Evolutionary conservation across 2,329 filamentous ascomycete species (phyloP), one percentile per base, ranked within the genome.

Genomic region (Malbranchea zuffiana): DNA sequence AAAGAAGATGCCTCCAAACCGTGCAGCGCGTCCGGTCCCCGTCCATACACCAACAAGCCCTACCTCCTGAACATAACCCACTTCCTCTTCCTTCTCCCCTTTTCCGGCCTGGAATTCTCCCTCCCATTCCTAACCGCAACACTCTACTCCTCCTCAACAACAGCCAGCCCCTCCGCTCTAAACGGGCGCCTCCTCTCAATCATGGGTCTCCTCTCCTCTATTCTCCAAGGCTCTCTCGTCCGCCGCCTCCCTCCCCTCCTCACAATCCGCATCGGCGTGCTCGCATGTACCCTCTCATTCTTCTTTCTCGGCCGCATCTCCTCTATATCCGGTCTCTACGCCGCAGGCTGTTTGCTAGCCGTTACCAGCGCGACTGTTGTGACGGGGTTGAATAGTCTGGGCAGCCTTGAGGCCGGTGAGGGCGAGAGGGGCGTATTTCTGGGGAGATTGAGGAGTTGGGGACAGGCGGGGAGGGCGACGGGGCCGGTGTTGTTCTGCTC

Each of bases 91-190:
- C 77, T 98, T 42, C 76, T 98, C 8, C 94, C 94, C 62, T 98
- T 98, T 63, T 94, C 85, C 2, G 90, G 90, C 43, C 88, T 98
- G 81, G 90, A 98, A 57, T 96, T 94, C 60, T 94, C 86, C 1
- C 72, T 98, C 3, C 87, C 90, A 0, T 98, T 98, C 59, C 87
- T 98, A 76, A 96, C 88, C 0, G 93, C 90, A 51, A 88, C 94
- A 36, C 74, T 98, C 29, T 96, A 96, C 59, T 73, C 74, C 6
- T 75, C 71, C 7, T 38, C 37, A 3, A 48, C 47, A 12, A 52
- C 52, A 15, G 24, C 31, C 8, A 64, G 55, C 35, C 63, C 63
- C 0, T 80, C 86, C 1, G 74, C 77, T 28, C 74, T 84, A 35
- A 93, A 92, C 47, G 90, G 90, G 11, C 75, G 78, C 7, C 69